Evolutionary conservation across 345 rosid species (phyloP).

Genomic region (Iberis pinnata): DNA sequence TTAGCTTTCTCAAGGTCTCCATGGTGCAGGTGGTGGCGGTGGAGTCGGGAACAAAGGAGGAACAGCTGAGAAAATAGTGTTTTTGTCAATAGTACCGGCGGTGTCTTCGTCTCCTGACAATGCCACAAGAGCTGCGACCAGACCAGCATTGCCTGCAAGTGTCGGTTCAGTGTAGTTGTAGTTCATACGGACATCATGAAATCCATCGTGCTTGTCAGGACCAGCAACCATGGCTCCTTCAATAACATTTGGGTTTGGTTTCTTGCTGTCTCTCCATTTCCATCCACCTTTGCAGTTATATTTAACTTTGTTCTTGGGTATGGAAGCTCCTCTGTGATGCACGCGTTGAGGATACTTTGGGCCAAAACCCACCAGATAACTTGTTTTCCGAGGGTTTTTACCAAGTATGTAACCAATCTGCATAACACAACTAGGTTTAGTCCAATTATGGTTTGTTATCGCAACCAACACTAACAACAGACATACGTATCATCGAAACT

Average conservation of each 20-base stretch:
- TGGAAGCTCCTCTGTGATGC: slow-evolving; percentile 93
- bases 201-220: slow-evolving; percentile 82
- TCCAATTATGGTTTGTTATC: neutral
- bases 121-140: slow-evolving; percentile 87
- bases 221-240: slow-evolving; percentile 99
- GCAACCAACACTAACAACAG: neutral
- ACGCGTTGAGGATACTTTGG: slow-evolving; percentile 64
- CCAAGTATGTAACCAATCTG: slow-evolving; percentile 92
- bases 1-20: slow-evolving; percentile 64
- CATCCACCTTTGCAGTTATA: slow-evolving; percentile 95
- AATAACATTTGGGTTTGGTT: slow-evolving; percentile 74
- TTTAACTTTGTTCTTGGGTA: slow-evolving; percentile 72
- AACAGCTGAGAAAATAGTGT: slow-evolving; percentile 86
- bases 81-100: slow-evolving; percentile 60
- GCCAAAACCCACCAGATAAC: slow-evolving; percentile 87
- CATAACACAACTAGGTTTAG: neutral
- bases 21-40: slow-evolving; percentile 97
- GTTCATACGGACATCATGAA: slow-evolving; percentile 75
- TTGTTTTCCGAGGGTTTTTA: slow-evolving; percentile 88
- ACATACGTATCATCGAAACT: neutral
- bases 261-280: slow-evolving; percentile 83
- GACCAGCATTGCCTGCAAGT: slow-evolving; percentile 87
- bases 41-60: slow-evolving; percentile 97
- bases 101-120: slow-evolving; percentile 62
- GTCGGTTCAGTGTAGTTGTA: slow-evolving; percentile 97